phyloP scores from a whole-genome alignment of 192 early-diverging fungal genomes.

The Coemansia sp. region DNA sequence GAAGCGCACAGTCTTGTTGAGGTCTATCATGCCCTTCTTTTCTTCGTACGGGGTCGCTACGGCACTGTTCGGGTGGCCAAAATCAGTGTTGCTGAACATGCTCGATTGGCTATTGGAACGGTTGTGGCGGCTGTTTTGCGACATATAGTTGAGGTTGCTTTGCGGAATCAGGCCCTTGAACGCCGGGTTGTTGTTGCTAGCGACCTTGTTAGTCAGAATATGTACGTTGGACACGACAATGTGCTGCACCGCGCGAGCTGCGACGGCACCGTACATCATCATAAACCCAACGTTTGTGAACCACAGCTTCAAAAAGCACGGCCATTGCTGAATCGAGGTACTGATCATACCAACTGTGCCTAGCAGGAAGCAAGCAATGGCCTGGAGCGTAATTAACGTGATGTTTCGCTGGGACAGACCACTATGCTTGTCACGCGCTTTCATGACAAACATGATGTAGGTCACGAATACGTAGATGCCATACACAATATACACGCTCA shows the following conservation, averaged over 20 bases:
- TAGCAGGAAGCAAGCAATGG: constrained; percentile 24
- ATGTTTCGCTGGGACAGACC: constrained; percentile 38
- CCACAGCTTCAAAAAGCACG: constrained; percentile 48
- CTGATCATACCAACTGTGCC: constrained; percentile 27
- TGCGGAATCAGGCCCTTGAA: constrained; percentile 29
- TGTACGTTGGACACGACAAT: constrained; percentile 45
- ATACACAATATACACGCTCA: constrained; percentile 27
- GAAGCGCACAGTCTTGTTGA: constrained; percentile 12
- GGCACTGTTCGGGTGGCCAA: constrained; percentile 8
- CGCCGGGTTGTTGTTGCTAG: constrained; percentile 24
- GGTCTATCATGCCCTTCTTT: constrained; percentile 18
- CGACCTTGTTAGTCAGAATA: constrained; percentile 35
- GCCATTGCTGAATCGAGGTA: constrained; percentile 35
- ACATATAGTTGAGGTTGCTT: constrained; percentile 15
- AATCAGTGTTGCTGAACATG: constrained; percentile 36
- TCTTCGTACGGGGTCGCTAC: constrained; percentile 4
- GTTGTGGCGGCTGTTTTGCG: neutral
- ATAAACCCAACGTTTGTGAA: constrained; percentile 29
- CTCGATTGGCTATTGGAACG: constrained; percentile 38
- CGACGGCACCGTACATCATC: constrained; percentile 25
- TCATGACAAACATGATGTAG: constrained; percentile 36
- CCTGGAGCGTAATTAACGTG: constrained; percentile 24
- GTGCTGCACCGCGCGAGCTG: constrained; percentile 35
- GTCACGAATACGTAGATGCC: constrained; percentile 32
- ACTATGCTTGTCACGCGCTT: constrained; percentile 47